These are phyloP conservation scores for Alternaria gansuensis DNA, from an alignment of 2,329 filamentous ascomycete species.

Conservation along the genomic window DNA sequence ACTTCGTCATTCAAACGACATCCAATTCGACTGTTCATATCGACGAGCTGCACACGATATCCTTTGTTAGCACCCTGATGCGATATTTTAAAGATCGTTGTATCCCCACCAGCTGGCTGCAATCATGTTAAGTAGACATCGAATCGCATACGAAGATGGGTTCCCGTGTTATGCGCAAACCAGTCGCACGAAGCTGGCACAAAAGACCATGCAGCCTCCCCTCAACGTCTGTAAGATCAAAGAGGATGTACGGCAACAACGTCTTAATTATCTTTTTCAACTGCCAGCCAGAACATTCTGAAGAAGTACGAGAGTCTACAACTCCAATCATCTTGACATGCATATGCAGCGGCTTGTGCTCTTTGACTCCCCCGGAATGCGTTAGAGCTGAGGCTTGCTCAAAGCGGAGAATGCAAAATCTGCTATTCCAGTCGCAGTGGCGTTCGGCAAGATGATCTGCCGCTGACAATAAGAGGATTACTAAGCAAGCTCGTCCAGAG, in stretches of 20 bases:
- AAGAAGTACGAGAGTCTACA: constrained; percentile 39
- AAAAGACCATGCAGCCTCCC: constrained; percentile 20
- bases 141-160: constrained; percentile 18
- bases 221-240: constrained; percentile 27
- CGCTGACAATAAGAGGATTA: constrained; percentile 3
- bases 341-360: neutral
- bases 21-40: constrained; percentile 19
- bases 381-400: neutral
- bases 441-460: constrained; percentile 6
- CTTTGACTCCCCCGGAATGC: neutral
- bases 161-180: constrained; percentile 26
- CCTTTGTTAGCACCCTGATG: constrained; percentile 30
- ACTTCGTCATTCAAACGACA: neutral
- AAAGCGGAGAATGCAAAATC: constrained; percentile 1
- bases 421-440: constrained; percentile 14
- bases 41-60: constrained; percentile 39
- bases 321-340: constrained; percentile 23
- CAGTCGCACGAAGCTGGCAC: constrained; percentile 42
- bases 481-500: neutral
- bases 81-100: constrained; percentile 39
- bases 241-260: constrained; percentile 35
- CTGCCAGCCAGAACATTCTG: constrained; percentile 16
- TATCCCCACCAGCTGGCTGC: constrained; percentile 42
- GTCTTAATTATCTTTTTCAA: constrained; percentile 33
- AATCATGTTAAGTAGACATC: constrained; percentile 43